phyloP scores from a whole-genome alignment of 768 basidiomycete genomes.

The Pluteus cervinus region DNA sequence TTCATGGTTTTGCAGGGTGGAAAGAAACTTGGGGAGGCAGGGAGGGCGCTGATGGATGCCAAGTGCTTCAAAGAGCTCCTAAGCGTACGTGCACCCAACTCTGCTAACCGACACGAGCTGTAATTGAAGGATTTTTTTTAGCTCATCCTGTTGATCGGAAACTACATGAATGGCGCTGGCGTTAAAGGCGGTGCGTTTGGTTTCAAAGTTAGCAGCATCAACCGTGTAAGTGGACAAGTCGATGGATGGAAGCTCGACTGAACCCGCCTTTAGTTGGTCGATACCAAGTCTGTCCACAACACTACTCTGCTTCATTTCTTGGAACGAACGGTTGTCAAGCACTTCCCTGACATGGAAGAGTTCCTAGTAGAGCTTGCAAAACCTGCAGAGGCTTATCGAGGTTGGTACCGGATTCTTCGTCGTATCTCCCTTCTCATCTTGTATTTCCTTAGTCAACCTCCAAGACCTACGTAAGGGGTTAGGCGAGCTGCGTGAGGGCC shows the following conservation, averaged over 20 bases:
- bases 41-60: conserved; percentile 74
- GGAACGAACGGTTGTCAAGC: conserved; percentile 79
- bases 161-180: conserved; percentile 97
- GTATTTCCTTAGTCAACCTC: conserved; percentile 59
- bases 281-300: conserved; percentile 94
- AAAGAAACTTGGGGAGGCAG: conserved; percentile 75
- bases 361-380: conserved; percentile 87
- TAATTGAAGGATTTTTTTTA: conserved; percentile 10
- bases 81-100: conserved; percentile 43
- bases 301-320: conserved; percentile 93
- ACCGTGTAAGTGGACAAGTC: conserved; percentile 57
- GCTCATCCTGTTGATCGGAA: conserved; percentile 93
- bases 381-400: conserved; percentile 90
- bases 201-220: conserved; percentile 96
- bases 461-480: conserved; percentile 80
- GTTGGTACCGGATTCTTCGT: conserved; percentile 32
- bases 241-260: neutral
- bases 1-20: conserved; percentile 50
- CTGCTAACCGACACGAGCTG: neutral
- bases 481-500: conserved; percentile 63
- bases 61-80: conserved; percentile 85
- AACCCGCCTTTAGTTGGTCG: conserved; percentile 62
- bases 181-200: conserved; percentile 96
- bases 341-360: conserved; percentile 81
- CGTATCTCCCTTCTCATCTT: conserved; percentile 7